phyloP scores from a whole-genome alignment of 2,329 filamentous ascomycete genomes.

The Stromatinia cepivora region DNA sequence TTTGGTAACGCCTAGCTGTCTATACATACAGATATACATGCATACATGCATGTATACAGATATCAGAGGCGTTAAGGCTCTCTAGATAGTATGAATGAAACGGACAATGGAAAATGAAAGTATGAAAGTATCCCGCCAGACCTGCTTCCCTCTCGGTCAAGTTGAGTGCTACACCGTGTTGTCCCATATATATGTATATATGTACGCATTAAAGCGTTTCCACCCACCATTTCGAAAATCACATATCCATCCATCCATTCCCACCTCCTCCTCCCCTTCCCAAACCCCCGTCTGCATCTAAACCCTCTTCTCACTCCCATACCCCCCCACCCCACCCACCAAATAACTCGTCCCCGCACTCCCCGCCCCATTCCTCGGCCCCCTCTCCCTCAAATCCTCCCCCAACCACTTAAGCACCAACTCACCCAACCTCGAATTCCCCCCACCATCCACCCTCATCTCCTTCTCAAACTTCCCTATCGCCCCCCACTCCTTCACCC shows the following conservation, averaged over 20 bases:
- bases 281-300: not conserved
- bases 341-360: constrained; percentile 52
- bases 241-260: not conserved
- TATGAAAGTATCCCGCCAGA: not conserved
- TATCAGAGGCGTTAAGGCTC: constrained; percentile 23
- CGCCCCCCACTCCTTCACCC: constrained; percentile 80
- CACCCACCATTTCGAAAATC: not conserved
- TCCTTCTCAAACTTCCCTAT: constrained; percentile 63
- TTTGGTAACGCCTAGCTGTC: constrained; percentile 20
- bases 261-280: not conserved
- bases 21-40: constrained; percentile 16
- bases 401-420: constrained; percentile 85
- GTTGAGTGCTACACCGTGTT: constrained; percentile 24
- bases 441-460: constrained; percentile 56
- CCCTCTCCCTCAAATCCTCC: constrained; percentile 75
- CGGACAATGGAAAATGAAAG: not conserved
- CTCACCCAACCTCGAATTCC: constrained; percentile 84
- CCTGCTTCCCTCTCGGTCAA: not conserved
- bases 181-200: not conserved
- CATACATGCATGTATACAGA: no score
- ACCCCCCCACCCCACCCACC: constrained; percentile 61
- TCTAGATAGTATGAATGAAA: constrained; percentile 10
- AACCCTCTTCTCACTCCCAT: constrained; percentile 56
- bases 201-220: not conserved
- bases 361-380: constrained; percentile 60